These are phyloP conservation scores for Neonectria neomacrospora DNA, from an alignment of 2,329 filamentous ascomycete species.

Conservation along the genomic window DNA sequence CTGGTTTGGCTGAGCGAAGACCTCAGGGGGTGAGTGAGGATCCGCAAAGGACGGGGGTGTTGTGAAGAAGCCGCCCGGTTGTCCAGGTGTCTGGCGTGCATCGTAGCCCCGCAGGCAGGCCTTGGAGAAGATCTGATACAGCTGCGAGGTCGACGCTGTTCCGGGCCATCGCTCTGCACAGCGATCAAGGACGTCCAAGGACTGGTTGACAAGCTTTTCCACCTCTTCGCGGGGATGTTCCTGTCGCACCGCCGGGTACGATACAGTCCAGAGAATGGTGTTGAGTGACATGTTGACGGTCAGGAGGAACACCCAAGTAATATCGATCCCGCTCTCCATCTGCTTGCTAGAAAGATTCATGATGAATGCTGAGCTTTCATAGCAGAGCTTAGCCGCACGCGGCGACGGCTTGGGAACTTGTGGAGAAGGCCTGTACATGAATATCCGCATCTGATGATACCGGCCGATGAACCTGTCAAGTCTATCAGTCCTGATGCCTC, in stretches of 20 bases:
- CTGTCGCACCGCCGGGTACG: slow-evolving; percentile 83
- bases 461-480: slow-evolving; percentile 69
- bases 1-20: slow-evolving; percentile 43
- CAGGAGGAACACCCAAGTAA: slow-evolving; percentile 94
- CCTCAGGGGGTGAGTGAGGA: slow-evolving; percentile 48
- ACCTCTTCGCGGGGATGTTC: slow-evolving; percentile 79
- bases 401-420: slow-evolving; percentile 88
- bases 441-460: slow-evolving; percentile 89
- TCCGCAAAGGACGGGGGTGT: slow-evolving; percentile 50
- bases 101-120: slow-evolving; percentile 92
- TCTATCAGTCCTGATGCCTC: slow-evolving; percentile 21
- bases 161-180: slow-evolving; percentile 93
- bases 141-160: slow-evolving; percentile 81
- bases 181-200: slow-evolving; percentile 80
- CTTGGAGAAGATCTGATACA: slow-evolving; percentile 86
- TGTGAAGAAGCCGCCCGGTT: slow-evolving; percentile 47
- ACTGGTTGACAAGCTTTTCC: slow-evolving; percentile 76
- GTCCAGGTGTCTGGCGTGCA: slow-evolving; percentile 52
- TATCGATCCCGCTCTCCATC: slow-evolving; percentile 78
- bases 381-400: slow-evolving; percentile 83
- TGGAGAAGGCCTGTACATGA: slow-evolving; percentile 89
- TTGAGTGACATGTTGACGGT: slow-evolving; percentile 93
- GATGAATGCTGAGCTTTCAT: slow-evolving; percentile 83
- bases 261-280: slow-evolving; percentile 90
- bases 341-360: slow-evolving; percentile 84